Conservation (phyloP, 2,329 filamentous ascomycete genomes). For the Apiospora pterosperma region DNA sequence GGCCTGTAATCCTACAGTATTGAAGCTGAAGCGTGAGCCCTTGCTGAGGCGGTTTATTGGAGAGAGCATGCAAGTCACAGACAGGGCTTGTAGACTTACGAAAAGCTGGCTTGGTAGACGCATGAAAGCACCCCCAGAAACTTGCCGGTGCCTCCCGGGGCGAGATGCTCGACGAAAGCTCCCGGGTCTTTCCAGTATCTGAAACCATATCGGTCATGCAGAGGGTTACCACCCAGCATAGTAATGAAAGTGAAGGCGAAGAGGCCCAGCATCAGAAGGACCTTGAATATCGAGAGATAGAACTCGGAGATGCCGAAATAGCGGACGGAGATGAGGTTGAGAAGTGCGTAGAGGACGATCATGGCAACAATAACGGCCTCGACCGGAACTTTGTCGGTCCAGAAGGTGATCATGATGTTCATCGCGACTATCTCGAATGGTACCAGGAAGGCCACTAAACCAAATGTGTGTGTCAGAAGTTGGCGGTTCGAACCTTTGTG, state of each 20-base stretch:
- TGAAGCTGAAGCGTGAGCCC: slow-evolving; percentile 32
- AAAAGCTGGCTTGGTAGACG: slow-evolving; percentile 4
- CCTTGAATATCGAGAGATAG: slow-evolving; percentile 38
- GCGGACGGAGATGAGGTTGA: slow-evolving; percentile 38
- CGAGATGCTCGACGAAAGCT: slow-evolving; percentile 50
- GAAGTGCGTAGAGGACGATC: slow-evolving; percentile 36
- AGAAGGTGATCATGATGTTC: slow-evolving; percentile 46
- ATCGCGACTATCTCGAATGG: slow-evolving; percentile 50
- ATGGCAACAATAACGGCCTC: slow-evolving; percentile 42
- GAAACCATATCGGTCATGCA: slow-evolving; percentile 29
- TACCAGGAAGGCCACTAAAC: slow-evolving; percentile 41
- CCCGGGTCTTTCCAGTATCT: slow-evolving; percentile 44
- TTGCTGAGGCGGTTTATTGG: too few species aligned
- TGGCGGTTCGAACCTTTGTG: not conserved
- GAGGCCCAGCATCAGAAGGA: slow-evolving; percentile 26
- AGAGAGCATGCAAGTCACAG: too few species aligned
- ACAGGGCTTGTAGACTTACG: not conserved
- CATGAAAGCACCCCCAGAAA: slow-evolving; percentile 29
- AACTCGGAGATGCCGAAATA: slow-evolving; percentile 42
- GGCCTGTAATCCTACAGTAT: slow-evolving; percentile 59
- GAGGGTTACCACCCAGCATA: slow-evolving; percentile 38
- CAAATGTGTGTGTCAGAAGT: not conserved
- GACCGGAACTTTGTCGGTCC: slow-evolving; percentile 41
- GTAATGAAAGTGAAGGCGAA: slow-evolving; percentile 37
- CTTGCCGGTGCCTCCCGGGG: slow-evolving; percentile 49